phyloP scores from a whole-genome alignment of 1,284 basidiomycete genomes.

The Exsudoporus floridanus region DNA sequence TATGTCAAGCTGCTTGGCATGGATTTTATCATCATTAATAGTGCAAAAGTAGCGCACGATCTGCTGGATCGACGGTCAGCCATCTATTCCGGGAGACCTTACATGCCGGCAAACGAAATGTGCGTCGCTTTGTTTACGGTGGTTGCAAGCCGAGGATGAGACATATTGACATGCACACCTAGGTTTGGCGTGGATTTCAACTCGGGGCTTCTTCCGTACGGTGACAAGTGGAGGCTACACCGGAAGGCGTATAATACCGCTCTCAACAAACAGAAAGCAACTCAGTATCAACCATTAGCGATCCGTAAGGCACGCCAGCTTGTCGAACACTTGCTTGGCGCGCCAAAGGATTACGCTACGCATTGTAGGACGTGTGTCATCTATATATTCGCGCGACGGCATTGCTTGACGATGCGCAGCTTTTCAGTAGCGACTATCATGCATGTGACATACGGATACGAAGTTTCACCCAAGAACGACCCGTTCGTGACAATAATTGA shows the following conservation, averaged over 20 bases:
- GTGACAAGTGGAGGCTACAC: slow-evolving; percentile 26
- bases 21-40: slow-evolving; percentile 42
- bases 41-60: slow-evolving; percentile 37
- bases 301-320: slow-evolving; percentile 26
- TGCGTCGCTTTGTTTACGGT: slow-evolving; percentile 2
- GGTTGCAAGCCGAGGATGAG: background rate
- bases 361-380: slow-evolving; percentile 27
- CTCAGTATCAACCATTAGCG: slow-evolving; percentile 16
- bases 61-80: slow-evolving; percentile 42
- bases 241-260: slow-evolving; percentile 24
- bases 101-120: slow-evolving; percentile 24
- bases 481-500: slow-evolving; percentile 27
- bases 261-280: slow-evolving; percentile 16
- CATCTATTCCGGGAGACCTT: slow-evolving; percentile 45
- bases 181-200: slow-evolving; percentile 36
- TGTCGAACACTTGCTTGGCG: slow-evolving; percentile 22
- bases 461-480: slow-evolving; percentile 23
- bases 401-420: slow-evolving; percentile 13
- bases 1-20: slow-evolving; percentile 37
- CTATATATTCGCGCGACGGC: background rate
- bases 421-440: slow-evolving; percentile 27
- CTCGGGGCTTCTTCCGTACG: slow-evolving; percentile 29
- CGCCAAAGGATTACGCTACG: slow-evolving; percentile 15
- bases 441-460: slow-evolving; percentile 30
- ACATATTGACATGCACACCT: background rate